Evolutionary conservation across 192 early-diverging fungal genomes (phyloP).

Genomic region (Linderina pennispora): DNA sequence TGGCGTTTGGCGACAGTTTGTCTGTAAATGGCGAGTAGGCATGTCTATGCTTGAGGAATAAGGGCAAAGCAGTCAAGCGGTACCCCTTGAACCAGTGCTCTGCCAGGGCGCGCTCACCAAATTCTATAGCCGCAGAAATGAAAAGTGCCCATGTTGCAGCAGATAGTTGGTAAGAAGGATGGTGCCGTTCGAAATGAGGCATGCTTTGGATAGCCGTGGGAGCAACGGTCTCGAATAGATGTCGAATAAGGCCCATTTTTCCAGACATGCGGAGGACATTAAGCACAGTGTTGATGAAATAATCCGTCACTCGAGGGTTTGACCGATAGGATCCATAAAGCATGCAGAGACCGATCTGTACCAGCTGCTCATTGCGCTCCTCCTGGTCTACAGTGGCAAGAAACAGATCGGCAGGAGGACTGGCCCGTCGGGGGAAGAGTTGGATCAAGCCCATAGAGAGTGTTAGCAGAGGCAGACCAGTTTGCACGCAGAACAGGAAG

Average conservation of each 20-base stretch:
- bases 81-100: constrained; percentile 40
- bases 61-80: constrained; percentile 42
- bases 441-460: constrained; percentile 15
- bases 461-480: not conserved
- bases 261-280: constrained; percentile 8
- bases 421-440: constrained; percentile 24
- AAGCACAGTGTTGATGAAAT: constrained; percentile 24
- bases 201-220: constrained; percentile 13
- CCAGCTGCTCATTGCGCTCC: constrained; percentile 16
- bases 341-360: constrained; percentile 30
- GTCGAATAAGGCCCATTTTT: constrained; percentile 10
- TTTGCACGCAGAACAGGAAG: constrained; percentile 17
- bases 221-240: constrained; percentile 27
- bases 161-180: constrained; percentile 13
- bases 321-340: constrained; percentile 22
- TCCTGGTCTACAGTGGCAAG: constrained; percentile 4
- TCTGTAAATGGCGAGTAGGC: constrained; percentile 20
- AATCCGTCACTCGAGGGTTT: constrained; percentile 19
- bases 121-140: constrained; percentile 14
- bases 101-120: constrained; percentile 14
- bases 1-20: constrained; percentile 6
- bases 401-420: constrained; percentile 9
- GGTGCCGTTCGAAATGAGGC: constrained; percentile 13
- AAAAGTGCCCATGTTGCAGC: constrained; percentile 24
- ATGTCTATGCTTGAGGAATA: constrained; percentile 33